Base-by-base conservation (phyloP, 2,329 filamentous ascomycete genomes). In the Exophiala alcalophila region DNA sequence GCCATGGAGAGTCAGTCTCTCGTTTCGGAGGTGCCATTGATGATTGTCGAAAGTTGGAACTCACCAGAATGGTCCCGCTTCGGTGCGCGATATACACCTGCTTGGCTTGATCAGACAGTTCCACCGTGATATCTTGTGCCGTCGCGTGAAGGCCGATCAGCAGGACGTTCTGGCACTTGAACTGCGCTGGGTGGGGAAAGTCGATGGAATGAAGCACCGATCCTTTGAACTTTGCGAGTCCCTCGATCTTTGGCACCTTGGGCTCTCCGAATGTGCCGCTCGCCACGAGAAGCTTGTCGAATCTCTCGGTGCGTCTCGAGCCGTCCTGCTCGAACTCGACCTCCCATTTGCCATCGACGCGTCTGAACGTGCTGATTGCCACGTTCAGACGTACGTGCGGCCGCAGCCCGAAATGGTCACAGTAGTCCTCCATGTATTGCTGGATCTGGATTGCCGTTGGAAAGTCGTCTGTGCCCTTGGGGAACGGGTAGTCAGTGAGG, bases 401-500 rank as follows among this genome's bases (percentile, higher is more conserved):
- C 19, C 61, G 46, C 12, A 69, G 50, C n/a, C 61, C 57, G 30
- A 68, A 70, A 25, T 67, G 59, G 5, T 57, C 56, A n/a, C 65
- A 64, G 40, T 69, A 72, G 5, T 49, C 55, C 40, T 70, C 61
- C 52, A 71, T 58, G 44, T 65, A 72, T 34, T 65, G 58, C 26
- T 66, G 61, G 24, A 64, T 53, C 29, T 62, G 54, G 5, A 41
- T 44, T 20, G 53, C 50, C 23, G 59, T 52, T 5, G 55, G 47
- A 49, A 43, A 47, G 41, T 54, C 36, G 34, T 38, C 59, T 59
- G 55, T 50, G 62, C 64, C 58, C 5, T 68, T 67, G 6, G 66
- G 61, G 47, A 71, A 67, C 1, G 67, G 66, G 35, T 62, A 71
- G 49, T 72, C 68, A 2, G 65, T 60, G 48, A 65, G 65, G 6